Percentiles rank a stretch among this genome's conserved stretches.
Conservation (phyloP, 75 land plant species). For the Chamaecyparis obtusa region DNA sequence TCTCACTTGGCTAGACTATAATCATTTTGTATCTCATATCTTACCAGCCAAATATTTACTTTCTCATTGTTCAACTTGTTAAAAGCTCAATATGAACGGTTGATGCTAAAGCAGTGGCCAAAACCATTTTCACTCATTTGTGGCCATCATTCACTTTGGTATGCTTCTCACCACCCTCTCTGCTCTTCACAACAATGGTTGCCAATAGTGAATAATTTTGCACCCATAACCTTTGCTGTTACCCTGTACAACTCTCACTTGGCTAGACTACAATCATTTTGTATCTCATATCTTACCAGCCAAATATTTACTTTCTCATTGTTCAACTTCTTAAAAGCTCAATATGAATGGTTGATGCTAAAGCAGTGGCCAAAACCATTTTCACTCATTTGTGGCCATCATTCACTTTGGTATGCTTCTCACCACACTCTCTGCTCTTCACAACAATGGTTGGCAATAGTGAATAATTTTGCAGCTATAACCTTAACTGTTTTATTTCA, state of each 20-base stretch:
- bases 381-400: neutral
- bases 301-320: neutral
- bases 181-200: no score
- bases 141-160: neutral
- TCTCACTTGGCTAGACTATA: constrained; percentile 88
- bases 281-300: constrained; percentile 69
- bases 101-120: neutral
- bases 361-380: neutral
- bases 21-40: constrained; percentile 83
- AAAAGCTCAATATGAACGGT: no score
- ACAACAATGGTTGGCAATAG: no score
- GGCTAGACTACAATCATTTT: constrained; percentile 83
- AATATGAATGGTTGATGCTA: neutral
- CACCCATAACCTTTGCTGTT: no score
- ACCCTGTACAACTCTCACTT: constrained; percentile 82
- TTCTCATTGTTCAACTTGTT: neutral
- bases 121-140: neutral
- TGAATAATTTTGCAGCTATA: no score
- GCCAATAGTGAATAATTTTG: no score
- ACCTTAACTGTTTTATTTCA: no score
- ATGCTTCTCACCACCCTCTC: no score
- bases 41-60: constrained; percentile 17
- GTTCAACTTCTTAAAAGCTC: neutral
- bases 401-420: no score
- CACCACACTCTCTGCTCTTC: no score